Evolutionary conservation across 2,329 filamentous ascomycete genomes (phyloP).

Genomic region (Aspergillus felis): DNA sequence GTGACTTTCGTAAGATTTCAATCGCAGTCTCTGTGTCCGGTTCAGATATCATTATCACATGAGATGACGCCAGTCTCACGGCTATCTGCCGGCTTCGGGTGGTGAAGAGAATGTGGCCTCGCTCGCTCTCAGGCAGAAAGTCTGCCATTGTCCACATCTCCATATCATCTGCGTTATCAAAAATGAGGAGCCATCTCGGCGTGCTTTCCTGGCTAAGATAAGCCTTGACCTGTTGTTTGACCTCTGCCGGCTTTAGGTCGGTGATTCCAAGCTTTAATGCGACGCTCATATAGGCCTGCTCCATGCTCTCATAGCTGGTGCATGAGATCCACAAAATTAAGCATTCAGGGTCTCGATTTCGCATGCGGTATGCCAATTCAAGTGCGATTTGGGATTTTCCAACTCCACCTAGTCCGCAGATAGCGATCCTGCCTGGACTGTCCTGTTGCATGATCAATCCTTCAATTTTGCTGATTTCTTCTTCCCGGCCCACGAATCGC

Average conservation of each 20-base stretch:
- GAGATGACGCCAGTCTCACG: conserved; percentile 11
- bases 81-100: conserved; percentile 18
- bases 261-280: conserved; percentile 1
- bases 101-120: conserved; percentile 26
- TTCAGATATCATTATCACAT: conserved; percentile 14
- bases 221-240: conserved; percentile 3
- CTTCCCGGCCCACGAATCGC: background rate
- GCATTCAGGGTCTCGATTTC: conserved; percentile 7
- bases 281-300: conserved; percentile 14
- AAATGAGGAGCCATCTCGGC: conserved; percentile 20
- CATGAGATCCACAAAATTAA: conserved; percentile 28
- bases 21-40: conserved; percentile 8
- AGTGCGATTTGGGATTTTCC: conserved; percentile 26
- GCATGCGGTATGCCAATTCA: conserved; percentile 19
- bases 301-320: conserved; percentile 14
- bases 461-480: background rate
- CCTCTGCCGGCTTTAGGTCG: conserved; percentile 1
- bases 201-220: conserved; percentile 9
- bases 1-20: background rate
- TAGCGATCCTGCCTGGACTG: background rate
- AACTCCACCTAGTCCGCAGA: conserved; percentile 10
- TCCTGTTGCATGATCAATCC: background rate
- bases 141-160: conserved; percentile 11
- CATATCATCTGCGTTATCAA: conserved; percentile 23
- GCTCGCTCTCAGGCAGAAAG: conserved; percentile 15